Evolutionary conservation across 306 rosid genomes (phyloP).

Genomic region (Lablab purpureus): DNA sequence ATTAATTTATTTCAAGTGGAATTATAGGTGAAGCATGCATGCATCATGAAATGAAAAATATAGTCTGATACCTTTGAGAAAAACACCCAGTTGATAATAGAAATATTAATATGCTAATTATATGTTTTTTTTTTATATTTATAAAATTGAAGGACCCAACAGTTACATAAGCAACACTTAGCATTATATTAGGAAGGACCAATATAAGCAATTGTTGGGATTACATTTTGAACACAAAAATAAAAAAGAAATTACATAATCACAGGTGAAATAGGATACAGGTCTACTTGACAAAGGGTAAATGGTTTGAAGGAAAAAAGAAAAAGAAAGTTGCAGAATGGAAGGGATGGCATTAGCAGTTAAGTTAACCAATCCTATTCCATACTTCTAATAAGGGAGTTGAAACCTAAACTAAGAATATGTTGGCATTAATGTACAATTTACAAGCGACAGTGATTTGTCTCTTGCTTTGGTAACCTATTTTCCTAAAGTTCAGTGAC

Average conservation of each 20-base stretch:
- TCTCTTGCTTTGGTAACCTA: constrained; percentile 39
- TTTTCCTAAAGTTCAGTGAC: constrained; percentile 45
- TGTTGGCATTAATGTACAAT: constrained; percentile 55
- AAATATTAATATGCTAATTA: too few relatives aligned
- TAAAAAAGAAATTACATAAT: constrained; percentile 39
- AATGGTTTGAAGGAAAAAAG: not conserved
- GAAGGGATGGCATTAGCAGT: constrained; percentile 71
- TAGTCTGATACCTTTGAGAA: too few relatives aligned
- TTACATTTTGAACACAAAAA: constrained; percentile 40
- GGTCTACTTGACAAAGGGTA: constrained; percentile 40
- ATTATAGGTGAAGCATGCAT: too few relatives aligned
- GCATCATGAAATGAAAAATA: too few relatives aligned
- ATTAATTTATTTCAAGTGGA: too few relatives aligned
- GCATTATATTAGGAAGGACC: not conserved
- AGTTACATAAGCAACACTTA: not conserved
- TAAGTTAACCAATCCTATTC: constrained; percentile 70
- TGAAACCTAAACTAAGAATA: constrained; percentile 48
- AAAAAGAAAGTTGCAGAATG: constrained; percentile 34
- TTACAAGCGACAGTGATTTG: constrained; percentile 44
- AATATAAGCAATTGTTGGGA: constrained; percentile 25
- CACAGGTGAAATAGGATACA: constrained; percentile 43
- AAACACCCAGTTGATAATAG: too few relatives aligned
- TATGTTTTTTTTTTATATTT: not conserved
- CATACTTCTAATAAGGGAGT: constrained; percentile 41
- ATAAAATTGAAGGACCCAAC: not conserved